Evolutionary conservation across 306 rosid species (phyloP).

Genomic region (Biancaea sappan): DNA sequence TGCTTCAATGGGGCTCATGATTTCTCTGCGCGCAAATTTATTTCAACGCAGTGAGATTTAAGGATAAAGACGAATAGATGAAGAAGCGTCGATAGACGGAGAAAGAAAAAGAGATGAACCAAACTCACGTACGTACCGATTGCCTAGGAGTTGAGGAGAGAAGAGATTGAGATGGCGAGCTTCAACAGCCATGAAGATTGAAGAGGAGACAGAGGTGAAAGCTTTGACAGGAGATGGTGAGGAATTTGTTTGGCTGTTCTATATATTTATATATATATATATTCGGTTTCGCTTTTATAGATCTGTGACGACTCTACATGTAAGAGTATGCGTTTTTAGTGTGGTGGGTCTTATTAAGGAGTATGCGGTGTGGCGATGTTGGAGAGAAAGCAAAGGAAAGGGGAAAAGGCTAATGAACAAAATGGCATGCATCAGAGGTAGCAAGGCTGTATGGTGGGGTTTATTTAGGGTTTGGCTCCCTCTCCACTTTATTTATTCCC

Average conservation of each 20-base stretch:
- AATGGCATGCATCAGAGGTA: conserved; percentile 60
- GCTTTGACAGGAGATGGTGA: no score
- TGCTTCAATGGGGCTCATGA: conserved; percentile 55
- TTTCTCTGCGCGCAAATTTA: conserved; percentile 43
- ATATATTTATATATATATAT: no score
- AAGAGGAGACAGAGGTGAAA: neutral
- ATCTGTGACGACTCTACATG: neutral
- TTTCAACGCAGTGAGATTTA: neutral
- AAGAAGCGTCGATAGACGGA: neutral
- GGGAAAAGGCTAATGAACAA: conserved; percentile 34
- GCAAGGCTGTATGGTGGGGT: conserved; percentile 62
- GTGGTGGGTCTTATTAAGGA: conserved; percentile 20
- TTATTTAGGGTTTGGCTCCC: conserved; percentile 59
- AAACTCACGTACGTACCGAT: conserved; percentile 52
- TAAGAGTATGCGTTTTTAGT: neutral
- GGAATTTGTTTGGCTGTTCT: no score
- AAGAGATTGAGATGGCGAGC: conserved; percentile 78
- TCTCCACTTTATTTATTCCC: conserved; percentile 30
- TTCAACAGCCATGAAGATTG: conserved; percentile 73
- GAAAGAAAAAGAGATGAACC: neutral
- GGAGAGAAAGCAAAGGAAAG: conserved; percentile 28
- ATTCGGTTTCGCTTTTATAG: neutral
- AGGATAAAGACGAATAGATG: neutral
- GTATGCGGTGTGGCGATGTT: conserved; percentile 19
- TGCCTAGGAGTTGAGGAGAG: conserved; percentile 58